Evolutionary conservation across 78 protist species (phyloP), one percentile per base, ranked within the genome.

Genomic region (Chrysochromulina parva): DNA sequence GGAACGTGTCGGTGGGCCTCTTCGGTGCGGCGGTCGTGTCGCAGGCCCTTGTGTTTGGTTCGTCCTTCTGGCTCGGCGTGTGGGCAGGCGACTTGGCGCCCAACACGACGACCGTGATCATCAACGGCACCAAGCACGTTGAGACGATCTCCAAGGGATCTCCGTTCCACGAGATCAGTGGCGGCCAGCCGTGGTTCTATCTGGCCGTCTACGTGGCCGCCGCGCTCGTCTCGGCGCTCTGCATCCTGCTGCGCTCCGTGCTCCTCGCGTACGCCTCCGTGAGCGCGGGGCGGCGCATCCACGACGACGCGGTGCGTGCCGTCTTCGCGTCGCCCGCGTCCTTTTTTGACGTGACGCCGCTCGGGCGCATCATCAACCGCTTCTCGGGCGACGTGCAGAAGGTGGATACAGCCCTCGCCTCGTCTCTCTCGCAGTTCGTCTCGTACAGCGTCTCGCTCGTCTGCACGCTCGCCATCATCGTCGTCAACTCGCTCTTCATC

Each of bases 341-440:
- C 90, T 97, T 97, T 94, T 97, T 97, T 87, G 99, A 97, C 90
- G 92, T 96, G 3, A 97, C 98, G 7, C 99, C 99, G 13, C 73
- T 93, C 13, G 99, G 99, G 24, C 92, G 98, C 17, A 95, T 98
- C 67, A 73, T 98, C 55, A 97, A 97, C 90, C 96, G 98, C 91
- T 98, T 98, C 95, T 62, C 96, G 28, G 91, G 91, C 90, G 99
- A 98, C 91, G 54, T 94, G 58, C 60, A 93, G 47, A 28, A 55
- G 19, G 74, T 97, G n/a, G 99, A 98, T 91, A 60, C 84, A 19
- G 65, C 38, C 59, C 28, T 86, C 28, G 13, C 67, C 17, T 22
- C 22, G 26, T 0, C 14, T 26, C 0, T 19, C 28, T 0, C 0
- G 86, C 86, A 78, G 86, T 38, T 78, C 22, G 7, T 78, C 50